Evolutionary conservation across 768 basidiomycete species (phyloP).

Genomic region (Mycena alexandri): DNA sequence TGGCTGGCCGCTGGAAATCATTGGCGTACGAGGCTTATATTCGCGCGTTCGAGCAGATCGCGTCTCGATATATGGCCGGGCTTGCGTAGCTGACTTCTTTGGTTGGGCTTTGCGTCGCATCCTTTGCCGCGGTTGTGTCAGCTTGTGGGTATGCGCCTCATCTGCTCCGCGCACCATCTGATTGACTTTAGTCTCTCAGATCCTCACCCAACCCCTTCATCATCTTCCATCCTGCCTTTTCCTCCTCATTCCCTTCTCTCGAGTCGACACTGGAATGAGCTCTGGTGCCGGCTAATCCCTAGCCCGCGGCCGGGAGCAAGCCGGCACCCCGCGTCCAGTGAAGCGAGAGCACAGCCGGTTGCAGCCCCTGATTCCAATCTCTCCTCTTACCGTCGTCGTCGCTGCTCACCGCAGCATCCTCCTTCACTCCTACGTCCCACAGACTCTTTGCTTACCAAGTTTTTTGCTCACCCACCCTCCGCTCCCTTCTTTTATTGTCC

Average conservation of each 20-base stretch:
- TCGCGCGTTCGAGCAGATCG: constrained; percentile 51
- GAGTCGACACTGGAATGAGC: background rate
- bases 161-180: constrained; percentile 12
- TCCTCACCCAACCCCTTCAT: constrained; percentile 8
- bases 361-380: too few relatives aligned
- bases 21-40: constrained; percentile 56
- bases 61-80: constrained; percentile 36
- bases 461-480: too few relatives aligned
- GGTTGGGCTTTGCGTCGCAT: constrained; percentile 14
- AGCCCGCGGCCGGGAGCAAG: constrained; percentile 4
- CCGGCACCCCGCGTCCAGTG: background rate
- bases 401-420: too few relatives aligned
- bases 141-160: constrained; percentile 4
- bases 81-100: background rate
- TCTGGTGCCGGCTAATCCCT: constrained; percentile 1
- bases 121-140: constrained; percentile 13
- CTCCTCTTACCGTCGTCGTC: too few relatives aligned
- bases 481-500: too few relatives aligned
- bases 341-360: background rate
- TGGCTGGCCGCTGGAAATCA: constrained; percentile 54
- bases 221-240: background rate
- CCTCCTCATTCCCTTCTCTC: too few relatives aligned
- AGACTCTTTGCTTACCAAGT: too few relatives aligned
- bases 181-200: constrained; percentile 1
- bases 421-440: too few relatives aligned